phyloP scores from a whole-genome alignment of 441 rosid genomes.

The Jatropha multifida region DNA sequence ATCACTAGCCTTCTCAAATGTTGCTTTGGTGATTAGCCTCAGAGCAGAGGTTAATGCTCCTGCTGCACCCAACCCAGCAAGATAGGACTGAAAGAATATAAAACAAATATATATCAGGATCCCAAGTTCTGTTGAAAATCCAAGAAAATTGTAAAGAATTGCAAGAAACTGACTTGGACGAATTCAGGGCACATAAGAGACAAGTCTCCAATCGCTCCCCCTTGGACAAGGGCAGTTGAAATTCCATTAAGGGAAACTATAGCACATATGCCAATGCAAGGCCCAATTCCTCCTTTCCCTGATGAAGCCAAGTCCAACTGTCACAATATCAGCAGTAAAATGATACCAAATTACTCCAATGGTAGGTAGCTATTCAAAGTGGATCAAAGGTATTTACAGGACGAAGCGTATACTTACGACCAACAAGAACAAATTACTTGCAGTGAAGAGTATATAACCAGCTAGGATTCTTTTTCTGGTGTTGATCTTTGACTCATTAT shows the following conservation, averaged over 20 bases:
- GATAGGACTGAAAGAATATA: too few species aligned
- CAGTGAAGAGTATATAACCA: slow-evolving; percentile 55
- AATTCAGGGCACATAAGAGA: slow-evolving; percentile 85
- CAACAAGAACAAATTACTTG: slow-evolving; percentile 58
- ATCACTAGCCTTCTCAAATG: slow-evolving; percentile 43
- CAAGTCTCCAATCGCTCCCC: slow-evolving; percentile 82
- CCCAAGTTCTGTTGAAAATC: neutral
- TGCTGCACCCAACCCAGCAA: slow-evolving; percentile 75
- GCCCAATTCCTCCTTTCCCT: slow-evolving; percentile 68
- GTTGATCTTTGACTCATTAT: slow-evolving; percentile 51
- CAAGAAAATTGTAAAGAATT: neutral
- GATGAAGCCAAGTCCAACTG: slow-evolving; percentile 69
- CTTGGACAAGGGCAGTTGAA: slow-evolving; percentile 77
- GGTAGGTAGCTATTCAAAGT: neutral
- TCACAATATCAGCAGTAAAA: neutral
- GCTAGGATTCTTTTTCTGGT: slow-evolving; percentile 53
- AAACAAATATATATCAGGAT: too few species aligned
- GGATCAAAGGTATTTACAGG: neutral
- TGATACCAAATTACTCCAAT: neutral
- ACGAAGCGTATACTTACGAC: slow-evolving; percentile 42
- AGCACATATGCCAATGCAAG: slow-evolving; percentile 55
- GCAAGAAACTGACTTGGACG: slow-evolving; percentile 53
- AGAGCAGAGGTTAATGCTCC: slow-evolving; percentile 72
- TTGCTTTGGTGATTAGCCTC: slow-evolving; percentile 75
- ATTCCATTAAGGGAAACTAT: slow-evolving; percentile 62